Evolutionary conservation across 192 early-diverging fungal species (phyloP), one percentile per base, ranked within the genome.

Genomic region (Umbelopsis isabellina): DNA sequence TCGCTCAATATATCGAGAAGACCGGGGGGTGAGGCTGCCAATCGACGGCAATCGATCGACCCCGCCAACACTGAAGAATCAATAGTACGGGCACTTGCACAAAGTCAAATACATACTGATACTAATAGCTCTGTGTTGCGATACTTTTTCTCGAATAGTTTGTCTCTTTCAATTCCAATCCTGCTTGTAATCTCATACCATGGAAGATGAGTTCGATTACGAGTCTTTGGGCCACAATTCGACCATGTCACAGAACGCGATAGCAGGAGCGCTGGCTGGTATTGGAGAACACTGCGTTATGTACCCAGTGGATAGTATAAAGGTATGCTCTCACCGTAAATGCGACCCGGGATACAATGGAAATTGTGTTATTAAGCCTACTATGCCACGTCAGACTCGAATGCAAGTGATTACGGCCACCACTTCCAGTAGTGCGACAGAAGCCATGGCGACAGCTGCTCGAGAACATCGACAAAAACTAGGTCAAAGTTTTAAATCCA

Each of bases 241-340:
- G 7, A 83, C 90, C 1, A 83, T 96, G 66, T 81, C 87, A 51
- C 88, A 92, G 64, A 93, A 97, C 77, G 82, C 95, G 75, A 80
- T 93, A 45, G 97, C 96, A 1, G 97, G 97, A 15, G 96, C 97
- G 1, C 84, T 95, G 16, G 97, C 97, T n/a, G 97, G 97, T 66
- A 97, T 99, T 73, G 93, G 92, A 55, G 97, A 99, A 81, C 97
- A 99, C 76, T 88, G 92, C 27, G 84, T 96, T 55, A 97, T 96
- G 92, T 97, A 93, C 79, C 97, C 95, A 2, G 83, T 97, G 20
- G 97, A 99, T 78, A 87, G 86, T 68, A 89, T 99, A 74, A 99
- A 99, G 91, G 93, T 93, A 85, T 69, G 48, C 6, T 41, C 10
- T 7, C 37, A 41, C 2, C 0, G 37, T 1, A 15, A n/a, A 2